Percentiles rank a stretch among this genome's conserved stretches.
Conservation (phyloP, 768 basidiomycete species). For the Solioccasus polychromus region DNA sequence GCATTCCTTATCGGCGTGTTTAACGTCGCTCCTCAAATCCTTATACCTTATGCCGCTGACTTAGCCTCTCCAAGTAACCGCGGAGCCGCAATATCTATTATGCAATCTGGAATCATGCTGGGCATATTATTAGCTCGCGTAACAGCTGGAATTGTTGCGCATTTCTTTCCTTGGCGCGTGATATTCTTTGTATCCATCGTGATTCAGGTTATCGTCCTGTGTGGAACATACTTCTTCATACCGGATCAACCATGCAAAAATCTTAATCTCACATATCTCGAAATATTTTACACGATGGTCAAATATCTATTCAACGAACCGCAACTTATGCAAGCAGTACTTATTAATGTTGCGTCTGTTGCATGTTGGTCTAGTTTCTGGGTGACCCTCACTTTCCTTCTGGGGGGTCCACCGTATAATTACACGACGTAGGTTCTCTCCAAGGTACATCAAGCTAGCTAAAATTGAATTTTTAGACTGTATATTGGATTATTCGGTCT, state of each 20-base stretch:
- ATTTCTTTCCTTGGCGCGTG: constrained; percentile 39
- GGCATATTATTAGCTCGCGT: constrained; percentile 29
- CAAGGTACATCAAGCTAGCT: background rate
- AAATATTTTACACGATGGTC: constrained; percentile 36
- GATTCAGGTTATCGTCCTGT: constrained; percentile 26
- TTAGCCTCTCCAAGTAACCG: constrained; percentile 32
- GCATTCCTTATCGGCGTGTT: constrained; percentile 38
- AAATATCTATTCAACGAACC: constrained; percentile 41
- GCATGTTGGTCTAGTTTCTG: constrained; percentile 34
- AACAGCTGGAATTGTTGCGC: constrained; percentile 37
- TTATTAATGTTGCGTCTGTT: constrained; percentile 22
- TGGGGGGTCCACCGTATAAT: constrained; percentile 36
- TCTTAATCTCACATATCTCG: constrained; percentile 34
- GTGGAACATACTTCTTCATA: constrained; percentile 30
- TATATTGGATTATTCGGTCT: constrained; percentile 50
- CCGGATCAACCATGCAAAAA: constrained; percentile 42
- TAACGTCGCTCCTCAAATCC: constrained; percentile 38
- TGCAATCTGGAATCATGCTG: constrained; percentile 26
- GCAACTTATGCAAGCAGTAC: constrained; percentile 32
- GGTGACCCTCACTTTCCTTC: constrained; percentile 43
- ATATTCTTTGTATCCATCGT: constrained; percentile 42
- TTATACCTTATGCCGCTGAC: constrained; percentile 44
- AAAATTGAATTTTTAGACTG: constrained; percentile 5
- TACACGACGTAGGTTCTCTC: constrained; percentile 30
- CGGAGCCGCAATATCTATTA: constrained; percentile 27